Conservation (phyloP, 768 basidiomycete species). For the Leccinum imitatum region DNA sequence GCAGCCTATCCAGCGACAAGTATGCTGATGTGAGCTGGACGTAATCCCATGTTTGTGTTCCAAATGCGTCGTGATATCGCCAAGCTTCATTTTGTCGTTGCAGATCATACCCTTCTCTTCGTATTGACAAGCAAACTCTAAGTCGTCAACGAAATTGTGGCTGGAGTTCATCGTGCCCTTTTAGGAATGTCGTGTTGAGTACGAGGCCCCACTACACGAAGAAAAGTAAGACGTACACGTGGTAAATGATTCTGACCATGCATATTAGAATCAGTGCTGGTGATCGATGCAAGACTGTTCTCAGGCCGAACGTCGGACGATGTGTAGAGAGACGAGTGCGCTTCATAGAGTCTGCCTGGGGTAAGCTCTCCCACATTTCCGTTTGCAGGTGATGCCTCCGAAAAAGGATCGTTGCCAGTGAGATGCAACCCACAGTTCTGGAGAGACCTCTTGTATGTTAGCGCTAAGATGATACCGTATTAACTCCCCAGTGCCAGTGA, state of each 20-base stretch:
- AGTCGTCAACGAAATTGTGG: background rate
- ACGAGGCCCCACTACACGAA: background rate
- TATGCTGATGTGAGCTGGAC: background rate
- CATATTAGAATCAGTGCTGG: no score
- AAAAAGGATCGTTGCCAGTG: background rate
- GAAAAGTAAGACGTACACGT: no score
- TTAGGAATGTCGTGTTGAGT: background rate
- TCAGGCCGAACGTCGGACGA: background rate
- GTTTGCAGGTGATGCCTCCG: no score
- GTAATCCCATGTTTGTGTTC: background rate
- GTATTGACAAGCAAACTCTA: conserved; percentile 5
- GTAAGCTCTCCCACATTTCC: no score
- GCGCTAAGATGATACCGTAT: background rate
- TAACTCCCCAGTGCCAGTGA: background rate
- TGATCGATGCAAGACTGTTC: no score
- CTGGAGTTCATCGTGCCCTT: conserved; percentile 9
- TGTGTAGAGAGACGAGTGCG: background rate
- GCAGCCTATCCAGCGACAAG: background rate
- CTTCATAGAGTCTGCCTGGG: background rate
- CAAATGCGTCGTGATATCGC: background rate
- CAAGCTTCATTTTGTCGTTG: conserved; percentile 1
- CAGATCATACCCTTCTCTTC: background rate
- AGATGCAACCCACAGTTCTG: background rate
- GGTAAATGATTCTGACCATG: no score
- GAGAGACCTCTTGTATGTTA: background rate